phyloP scores from a whole-genome alignment of 768 basidiomycete genomes.

The Lactarius quietus region DNA sequence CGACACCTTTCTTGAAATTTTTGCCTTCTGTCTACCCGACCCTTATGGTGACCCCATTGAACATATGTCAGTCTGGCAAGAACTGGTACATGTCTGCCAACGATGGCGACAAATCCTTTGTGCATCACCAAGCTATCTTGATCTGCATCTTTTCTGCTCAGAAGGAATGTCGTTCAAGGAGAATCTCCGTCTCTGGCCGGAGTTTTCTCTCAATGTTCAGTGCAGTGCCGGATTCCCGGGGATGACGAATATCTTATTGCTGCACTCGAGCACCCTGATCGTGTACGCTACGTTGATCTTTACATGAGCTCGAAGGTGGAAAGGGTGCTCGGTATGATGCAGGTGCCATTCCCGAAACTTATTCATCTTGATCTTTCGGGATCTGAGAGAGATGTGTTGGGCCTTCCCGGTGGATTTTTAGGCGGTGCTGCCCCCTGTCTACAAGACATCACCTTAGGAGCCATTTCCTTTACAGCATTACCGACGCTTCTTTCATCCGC shows the following conservation, averaged over 20 bases:
- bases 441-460: not conserved
- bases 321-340: not conserved
- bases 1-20: not conserved
- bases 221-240: not conserved
- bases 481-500: not conserved
- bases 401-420: not conserved
- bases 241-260: not conserved
- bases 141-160: not conserved
- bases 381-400: not conserved
- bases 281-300: not conserved
- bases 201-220: not conserved
- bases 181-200: not conserved
- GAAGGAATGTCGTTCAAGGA: not conserved
- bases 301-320: too few species aligned
- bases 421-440: not conserved
- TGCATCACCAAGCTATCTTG: not conserved
- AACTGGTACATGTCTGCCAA: not conserved
- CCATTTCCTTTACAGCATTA: not conserved
- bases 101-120: not conserved
- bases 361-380: not conserved
- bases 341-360: not conserved
- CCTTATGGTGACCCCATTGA: accelerated
- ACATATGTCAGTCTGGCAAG: not conserved
- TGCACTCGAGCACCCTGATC: not conserved
- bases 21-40: not conserved